Evolutionary conservation across 176 grass and related monocot genomes (phyloP).

Genomic region (Typha latifolia): DNA sequence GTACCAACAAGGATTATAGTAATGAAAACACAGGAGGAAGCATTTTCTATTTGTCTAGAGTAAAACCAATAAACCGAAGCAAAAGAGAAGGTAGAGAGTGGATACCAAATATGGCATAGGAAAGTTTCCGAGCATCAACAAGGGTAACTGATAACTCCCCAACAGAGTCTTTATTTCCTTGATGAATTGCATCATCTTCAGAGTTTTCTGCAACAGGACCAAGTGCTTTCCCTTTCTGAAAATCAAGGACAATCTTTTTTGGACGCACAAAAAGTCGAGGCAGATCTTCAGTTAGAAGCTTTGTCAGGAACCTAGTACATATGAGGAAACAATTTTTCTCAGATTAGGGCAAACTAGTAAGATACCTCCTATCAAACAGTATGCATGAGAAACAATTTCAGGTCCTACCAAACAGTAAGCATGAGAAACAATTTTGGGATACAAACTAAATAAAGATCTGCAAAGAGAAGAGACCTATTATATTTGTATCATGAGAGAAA

Average conservation of each 20-base stretch:
- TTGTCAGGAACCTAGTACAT: conserved; percentile 73
- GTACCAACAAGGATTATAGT: not conserved
- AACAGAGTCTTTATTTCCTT: conserved; percentile 86
- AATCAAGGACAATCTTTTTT: conserved; percentile 98
- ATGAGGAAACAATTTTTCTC: not conserved
- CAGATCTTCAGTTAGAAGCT: conserved; percentile 90
- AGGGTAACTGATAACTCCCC: conserved; percentile 90
- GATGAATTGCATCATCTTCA: conserved; percentile 44
- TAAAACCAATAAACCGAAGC: conserved; percentile 1
- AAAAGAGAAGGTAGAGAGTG: not conserved
- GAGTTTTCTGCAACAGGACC: conserved; percentile 51
- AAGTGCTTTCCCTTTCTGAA: conserved; percentile 72
- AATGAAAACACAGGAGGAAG: conserved; percentile 11
- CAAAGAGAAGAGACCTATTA: no score
- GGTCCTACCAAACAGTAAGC: not conserved
- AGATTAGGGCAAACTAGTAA: not conserved
- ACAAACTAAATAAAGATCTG: not conserved
- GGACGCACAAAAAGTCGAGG: conserved; percentile 91
- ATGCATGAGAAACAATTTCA: not conserved
- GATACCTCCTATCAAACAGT: not conserved
- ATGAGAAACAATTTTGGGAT: not conserved
- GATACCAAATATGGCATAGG: conserved; percentile 81
- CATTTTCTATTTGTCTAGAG: conserved; percentile 10
- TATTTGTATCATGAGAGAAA: no score
- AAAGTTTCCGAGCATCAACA: conserved; percentile 93